Percentiles rank a stretch among this genome's conserved stretches.
phyloP scores from a whole-genome alignment of 768 basidiomycete genomes.

The Psilocybe azurescens region DNA sequence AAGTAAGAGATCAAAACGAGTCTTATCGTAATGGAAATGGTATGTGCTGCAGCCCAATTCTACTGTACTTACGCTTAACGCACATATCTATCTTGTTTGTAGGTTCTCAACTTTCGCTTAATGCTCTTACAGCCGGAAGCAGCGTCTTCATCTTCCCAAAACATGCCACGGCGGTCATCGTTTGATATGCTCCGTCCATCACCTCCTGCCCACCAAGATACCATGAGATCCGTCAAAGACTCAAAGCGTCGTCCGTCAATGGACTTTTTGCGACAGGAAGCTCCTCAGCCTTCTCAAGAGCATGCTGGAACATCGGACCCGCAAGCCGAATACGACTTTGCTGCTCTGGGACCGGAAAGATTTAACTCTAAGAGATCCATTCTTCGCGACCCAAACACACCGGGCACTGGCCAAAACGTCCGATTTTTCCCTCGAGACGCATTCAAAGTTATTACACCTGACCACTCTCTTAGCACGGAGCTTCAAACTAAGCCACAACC shows the following conservation, averaged over 20 bases:
- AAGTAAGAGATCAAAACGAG: slow-evolving; percentile 50
- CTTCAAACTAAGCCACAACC: slow-evolving; percentile 36
- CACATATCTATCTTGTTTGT: not conserved
- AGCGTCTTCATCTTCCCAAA: slow-evolving; percentile 17
- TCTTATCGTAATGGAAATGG: slow-evolving; percentile 45
- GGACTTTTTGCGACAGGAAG: slow-evolving; percentile 40
- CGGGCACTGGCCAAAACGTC: slow-evolving; percentile 80
- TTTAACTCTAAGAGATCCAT: slow-evolving; percentile 72
- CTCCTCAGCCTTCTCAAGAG: slow-evolving; percentile 21
- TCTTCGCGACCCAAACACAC: slow-evolving; percentile 71
- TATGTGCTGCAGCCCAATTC: slow-evolving; percentile 25
- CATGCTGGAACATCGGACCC: slow-evolving; percentile 22
- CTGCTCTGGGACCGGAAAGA: slow-evolving; percentile 36
- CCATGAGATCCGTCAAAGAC: slow-evolving; percentile 29
- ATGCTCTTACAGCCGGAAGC: slow-evolving; percentile 24
- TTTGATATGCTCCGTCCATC: slow-evolving; percentile 37
- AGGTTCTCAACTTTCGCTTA: slow-evolving; percentile 41
- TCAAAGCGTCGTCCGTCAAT: slow-evolving; percentile 41
- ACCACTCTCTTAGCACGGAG: slow-evolving; percentile 55
- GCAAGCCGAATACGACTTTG: slow-evolving; percentile 31
- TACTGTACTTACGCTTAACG: not conserved
- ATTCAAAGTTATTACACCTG: slow-evolving; percentile 69
- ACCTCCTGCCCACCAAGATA: slow-evolving; percentile 24
- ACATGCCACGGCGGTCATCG: slow-evolving; percentile 33
- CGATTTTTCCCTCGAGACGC: slow-evolving; percentile 78